Base-by-base conservation (phyloP, 164 flowering plant genomes). In the Piper longum region DNA sequence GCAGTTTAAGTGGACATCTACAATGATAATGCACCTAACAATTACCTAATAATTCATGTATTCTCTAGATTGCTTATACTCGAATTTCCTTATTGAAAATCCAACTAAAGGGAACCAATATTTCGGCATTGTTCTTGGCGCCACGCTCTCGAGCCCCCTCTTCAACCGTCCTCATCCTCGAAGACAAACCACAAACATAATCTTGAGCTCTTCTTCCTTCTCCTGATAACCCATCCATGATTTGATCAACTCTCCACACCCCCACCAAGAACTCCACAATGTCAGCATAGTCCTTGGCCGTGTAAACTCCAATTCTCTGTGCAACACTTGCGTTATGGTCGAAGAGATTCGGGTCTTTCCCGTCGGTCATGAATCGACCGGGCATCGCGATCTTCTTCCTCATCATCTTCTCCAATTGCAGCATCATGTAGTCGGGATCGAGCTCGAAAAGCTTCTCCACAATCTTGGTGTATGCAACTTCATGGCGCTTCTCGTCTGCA, bases 341-440 rank as follows among this genome's bases (percentile, higher is more conserved):
- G 43, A 81, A 83, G 2, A 83, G 78, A 44, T 77, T 68, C 16
- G 73, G 71, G 51, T 81, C 83, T 56, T 45, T 61, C 41, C 87
- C 87, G 54, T 83, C 85, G 63, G 66, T 77, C 83, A 81, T 81
- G 61, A 83, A 59, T 64, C 79, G 82, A 12, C 85, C 85, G 16
- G 87, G 87, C 87, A 83, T 83, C 6, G 82, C 26, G 41, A 81
- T 77, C 65, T 78, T 81, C 70, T 83, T 83, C 72, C 60, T 73
- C 87, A 83, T 81, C 87, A 83, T 83, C 66, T 76, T 78, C 6
- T 79, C 80, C 57, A 83, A 66, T 5, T 83, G 80, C 62, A 77
- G 8, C 40, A 83, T 71, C 6, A 82, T 74, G 62, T 71, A 77
- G 54, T 72, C 67, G 9, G 80, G 80, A 66, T 80, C 83, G 39